phyloP scores from a whole-genome alignment of 495 filamentous ascomycete genomes.

The Letharia columbiana region DNA sequence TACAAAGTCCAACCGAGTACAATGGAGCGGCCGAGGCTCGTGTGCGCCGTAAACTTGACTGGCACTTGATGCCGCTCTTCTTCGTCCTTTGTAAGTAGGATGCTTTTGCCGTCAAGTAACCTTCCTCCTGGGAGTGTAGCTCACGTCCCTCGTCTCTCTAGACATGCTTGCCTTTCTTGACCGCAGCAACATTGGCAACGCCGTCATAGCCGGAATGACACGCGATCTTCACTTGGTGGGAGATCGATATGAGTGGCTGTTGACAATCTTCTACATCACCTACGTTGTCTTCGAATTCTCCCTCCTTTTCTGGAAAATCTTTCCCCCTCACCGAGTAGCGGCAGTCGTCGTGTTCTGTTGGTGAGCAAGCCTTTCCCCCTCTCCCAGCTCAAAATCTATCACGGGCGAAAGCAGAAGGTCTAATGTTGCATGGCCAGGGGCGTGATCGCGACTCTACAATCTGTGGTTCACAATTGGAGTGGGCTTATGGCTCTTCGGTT shows the following conservation, averaged over 20 bases:
- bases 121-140: not conserved
- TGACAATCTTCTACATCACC: slow-evolving; percentile 54
- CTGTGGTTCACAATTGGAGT: slow-evolving; percentile 39
- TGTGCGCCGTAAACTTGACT: slow-evolving; percentile 28
- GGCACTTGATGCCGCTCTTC: slow-evolving; percentile 30
- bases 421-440: slow-evolving; percentile 27
- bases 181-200: slow-evolving; percentile 40
- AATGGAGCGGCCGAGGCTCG: slow-evolving; percentile 22
- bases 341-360: slow-evolving; percentile 19
- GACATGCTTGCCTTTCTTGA: slow-evolving; percentile 1
- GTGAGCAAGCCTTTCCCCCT: not conserved
- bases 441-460: slow-evolving; percentile 38
- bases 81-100: slow-evolving; percentile 27
- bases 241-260: slow-evolving; percentile 43
- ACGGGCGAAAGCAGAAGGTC: not conserved
- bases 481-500: slow-evolving; percentile 44
- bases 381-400: not conserved
- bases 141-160: not conserved
- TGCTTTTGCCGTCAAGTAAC: not conserved
- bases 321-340: slow-evolving; percentile 17
- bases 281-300: slow-evolving; percentile 30
- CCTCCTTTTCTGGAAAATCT: slow-evolving; percentile 13
- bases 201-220: slow-evolving; percentile 33
- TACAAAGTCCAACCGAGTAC: not conserved
- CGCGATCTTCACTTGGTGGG: slow-evolving; percentile 17